Evolutionary conservation across 768 basidiomycete genomes (phyloP).

Genomic region (Tulasnella sp.): DNA sequence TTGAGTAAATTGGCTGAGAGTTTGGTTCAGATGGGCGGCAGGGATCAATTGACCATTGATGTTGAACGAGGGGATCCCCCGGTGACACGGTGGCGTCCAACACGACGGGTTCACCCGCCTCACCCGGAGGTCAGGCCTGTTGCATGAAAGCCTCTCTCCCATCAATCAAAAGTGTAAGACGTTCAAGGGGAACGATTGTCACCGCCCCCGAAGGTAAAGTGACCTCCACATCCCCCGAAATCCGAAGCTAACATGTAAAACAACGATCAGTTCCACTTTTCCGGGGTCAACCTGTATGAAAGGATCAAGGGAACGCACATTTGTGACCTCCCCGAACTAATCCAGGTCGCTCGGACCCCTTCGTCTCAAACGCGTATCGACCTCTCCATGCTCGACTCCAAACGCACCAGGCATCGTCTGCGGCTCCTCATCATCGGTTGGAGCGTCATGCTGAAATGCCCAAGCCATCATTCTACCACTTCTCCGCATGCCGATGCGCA

Average conservation of each 20-base stretch:
- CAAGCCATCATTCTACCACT: neutral
- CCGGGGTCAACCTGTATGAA: too few relatives aligned
- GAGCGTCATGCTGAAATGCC: neutral
- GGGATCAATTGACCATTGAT: too few relatives aligned
- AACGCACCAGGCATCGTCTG: neutral
- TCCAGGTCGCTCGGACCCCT: slow-evolving; percentile 30
- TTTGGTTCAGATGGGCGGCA: too few relatives aligned
- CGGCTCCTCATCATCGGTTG: neutral
- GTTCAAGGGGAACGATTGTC: slow-evolving; percentile 47
- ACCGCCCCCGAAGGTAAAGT: slow-evolving; percentile 49
- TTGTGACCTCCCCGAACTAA: slow-evolving; percentile 85
- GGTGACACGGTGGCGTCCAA: neutral
- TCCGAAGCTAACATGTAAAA: too few relatives aligned
- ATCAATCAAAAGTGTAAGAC: slow-evolving; percentile 49
- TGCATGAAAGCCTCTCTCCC: neutral
- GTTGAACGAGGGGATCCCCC: too few relatives aligned
- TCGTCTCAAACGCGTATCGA: slow-evolving; percentile 1
- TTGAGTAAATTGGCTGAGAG: too few relatives aligned
- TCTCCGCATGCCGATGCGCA: neutral
- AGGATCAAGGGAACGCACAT: slow-evolving; percentile 43
- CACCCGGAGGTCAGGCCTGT: neutral
- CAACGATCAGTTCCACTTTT: too few relatives aligned
- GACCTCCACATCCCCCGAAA: slow-evolving; percentile 66
- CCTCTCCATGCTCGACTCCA: slow-evolving; percentile 1
- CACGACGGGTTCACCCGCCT: neutral